Evolutionary conservation across 495 filamentous ascomycete genomes (phyloP), one percentile per base, ranked within the genome.

Genomic region (Aspergillus cavernicola): DNA sequence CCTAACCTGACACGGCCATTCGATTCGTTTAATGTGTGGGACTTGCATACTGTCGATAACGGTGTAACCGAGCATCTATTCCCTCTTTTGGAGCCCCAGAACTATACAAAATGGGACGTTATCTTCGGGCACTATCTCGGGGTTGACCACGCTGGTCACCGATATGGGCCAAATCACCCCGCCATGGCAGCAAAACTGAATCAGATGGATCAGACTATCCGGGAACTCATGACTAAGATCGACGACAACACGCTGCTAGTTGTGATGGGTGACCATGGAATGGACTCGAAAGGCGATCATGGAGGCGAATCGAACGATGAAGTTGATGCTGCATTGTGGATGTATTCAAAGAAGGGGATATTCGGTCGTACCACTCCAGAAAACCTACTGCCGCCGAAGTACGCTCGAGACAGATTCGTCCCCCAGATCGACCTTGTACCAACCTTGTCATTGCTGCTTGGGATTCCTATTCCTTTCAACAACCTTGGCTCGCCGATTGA

Each of bases 11-110:
- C 90, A 52, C 78, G 76, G 53, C 81, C 93, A 2, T 97, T 95
- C 65, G 92, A 97, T 67, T 97, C 92, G 36, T 92, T 98, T 69
- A 97, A 97, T 63, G 93, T 97, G 4, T 97, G 91, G 90, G 93
- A 98, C 66, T 67, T 98, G 62, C 91, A 97, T 62, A 97, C 95
- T 0, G 87, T 98, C 13, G 93, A 98, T 61, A 95, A 96, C 60
- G 93, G 93, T 1, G 93, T 98, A n/a, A 88, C 81, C 11, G 86
- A 95, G 61, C 85, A 97, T 64, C 82, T 98, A 24, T 87, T 97
- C 50, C 95, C 93, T 4, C 74, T 96, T 6, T 71, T 97, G 6
- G 73, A 82, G 28, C 66, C 80, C 0, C 71, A 78, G 26, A 84
- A 85, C 61, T 73, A 71, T 20, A 75, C 69, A 2, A 80, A 87